Evolutionary conservation across 2,329 filamentous ascomycete genomes (phyloP), one percentile per base, ranked within the genome.

Genomic region (Coleophoma cylindrospora): DNA sequence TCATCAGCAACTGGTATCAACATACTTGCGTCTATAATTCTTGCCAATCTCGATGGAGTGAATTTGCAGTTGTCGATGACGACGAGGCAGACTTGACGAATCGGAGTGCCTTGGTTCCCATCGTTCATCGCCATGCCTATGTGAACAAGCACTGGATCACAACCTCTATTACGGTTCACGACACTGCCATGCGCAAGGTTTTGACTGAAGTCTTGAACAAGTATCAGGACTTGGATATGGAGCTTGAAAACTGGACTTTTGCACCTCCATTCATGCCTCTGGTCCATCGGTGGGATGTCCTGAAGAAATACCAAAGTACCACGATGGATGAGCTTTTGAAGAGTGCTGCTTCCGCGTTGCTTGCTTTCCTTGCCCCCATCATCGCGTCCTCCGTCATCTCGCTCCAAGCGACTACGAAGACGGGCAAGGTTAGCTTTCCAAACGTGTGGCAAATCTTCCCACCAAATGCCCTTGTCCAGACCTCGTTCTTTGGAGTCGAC

Each of bases 221-320:
- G 14, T 69, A 71, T 49, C 63, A 65, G 45, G 64, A 66, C 45
- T 55, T 69, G 2, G 64, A 69, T 54, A 53, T 64, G n/a, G 60
- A 65, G 14, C 50, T 66, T 3, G 52, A 61, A 47, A 55, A 61
- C 34, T 70, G 65, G 62, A 66, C 62, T 8, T 69, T 70, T 51
- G 22, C 50, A 7, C 55, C 60, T 2, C 66, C 66, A 0, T 68
- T 64, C 55, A 59, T 59, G 53, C 63, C 66, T 9, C 50, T 71
- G 12, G 66, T 70, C 4, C 67, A 70, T 48, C 64, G 67, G 27
- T 70, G 68, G 67, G 60, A 64, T 8, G 45, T 36, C 4, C 50
- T 66, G 22, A 58, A 61, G 40, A 15, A 44, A 13, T 48, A 58
- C 19, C 52, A 52, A 19, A 44, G 46, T 32, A 41, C 43, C 19